These are phyloP conservation scores for Panaeolus papilionaceus DNA, from an alignment of 768 basidiomycete species.

Conservation along the genomic window DNA sequence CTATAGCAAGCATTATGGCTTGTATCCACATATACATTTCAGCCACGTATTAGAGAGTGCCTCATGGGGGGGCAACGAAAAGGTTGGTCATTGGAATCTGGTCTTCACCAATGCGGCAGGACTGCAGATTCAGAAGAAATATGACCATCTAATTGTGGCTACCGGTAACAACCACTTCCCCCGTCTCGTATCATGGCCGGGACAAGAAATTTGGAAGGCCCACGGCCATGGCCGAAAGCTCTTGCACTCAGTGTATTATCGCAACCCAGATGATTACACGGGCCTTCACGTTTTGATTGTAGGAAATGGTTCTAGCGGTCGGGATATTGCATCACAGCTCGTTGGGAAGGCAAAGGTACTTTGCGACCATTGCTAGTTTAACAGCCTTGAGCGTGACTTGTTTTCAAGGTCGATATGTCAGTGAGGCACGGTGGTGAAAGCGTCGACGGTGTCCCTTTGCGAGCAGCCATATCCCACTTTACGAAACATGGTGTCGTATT, in stretches of 20 bases:
- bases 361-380: not conserved
- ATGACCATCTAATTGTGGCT: slow-evolving; percentile 63
- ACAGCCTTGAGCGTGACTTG: not conserved
- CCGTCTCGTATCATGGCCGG: slow-evolving; percentile 48
- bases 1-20: slow-evolving; percentile 45
- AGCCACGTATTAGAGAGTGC: slow-evolving; percentile 50
- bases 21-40: slow-evolving; percentile 45
- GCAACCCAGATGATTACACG: slow-evolving; percentile 48
- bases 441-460: slow-evolving; percentile 35
- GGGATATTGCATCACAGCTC: slow-evolving; percentile 53
- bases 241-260: slow-evolving; percentile 60
- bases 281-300: slow-evolving; percentile 53
- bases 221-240: slow-evolving; percentile 41
- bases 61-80: slow-evolving; percentile 47
- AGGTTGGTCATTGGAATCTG: slow-evolving; percentile 52
- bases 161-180: slow-evolving; percentile 64
- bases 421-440: slow-evolving; percentile 35
- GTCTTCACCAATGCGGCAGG: slow-evolving; percentile 35
- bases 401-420: slow-evolving; percentile 36
- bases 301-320: slow-evolving; percentile 52
- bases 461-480: slow-evolving; percentile 57
- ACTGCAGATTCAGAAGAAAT: slow-evolving; percentile 31
- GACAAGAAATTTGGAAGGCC: slow-evolving; percentile 55
- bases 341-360: slow-evolving; percentile 45
- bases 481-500: slow-evolving; percentile 51